Conservation (phyloP, 2,329 filamentous ascomycete genomes). For the Tolypocladium amazonense region DNA sequence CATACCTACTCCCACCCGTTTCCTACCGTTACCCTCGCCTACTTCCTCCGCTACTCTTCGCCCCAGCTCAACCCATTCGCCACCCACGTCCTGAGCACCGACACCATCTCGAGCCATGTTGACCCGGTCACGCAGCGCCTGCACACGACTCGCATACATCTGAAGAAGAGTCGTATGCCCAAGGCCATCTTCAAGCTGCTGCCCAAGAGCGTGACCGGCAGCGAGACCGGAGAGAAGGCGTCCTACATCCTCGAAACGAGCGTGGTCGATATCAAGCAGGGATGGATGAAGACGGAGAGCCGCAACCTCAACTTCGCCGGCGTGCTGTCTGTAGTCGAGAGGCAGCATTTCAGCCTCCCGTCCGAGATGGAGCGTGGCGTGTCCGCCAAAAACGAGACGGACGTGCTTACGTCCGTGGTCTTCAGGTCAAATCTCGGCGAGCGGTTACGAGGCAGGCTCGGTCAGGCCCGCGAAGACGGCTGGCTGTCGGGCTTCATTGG, state of each 20-base stretch:
- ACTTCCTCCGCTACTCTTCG: conserved; percentile 76
- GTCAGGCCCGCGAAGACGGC: conserved; percentile 32
- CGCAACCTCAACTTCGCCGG: conserved; percentile 75
- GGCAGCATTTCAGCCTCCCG: conserved; percentile 53
- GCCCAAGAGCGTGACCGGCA: conserved; percentile 58
- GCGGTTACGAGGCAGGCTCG: conserved; percentile 46
- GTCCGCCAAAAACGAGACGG: conserved; percentile 35
- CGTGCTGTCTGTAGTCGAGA: conserved; percentile 67
- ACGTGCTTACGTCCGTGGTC: conserved; percentile 63
- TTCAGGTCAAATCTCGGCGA: conserved; percentile 65
- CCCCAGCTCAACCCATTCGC: conserved; percentile 66
- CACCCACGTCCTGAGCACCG: conserved; percentile 71
- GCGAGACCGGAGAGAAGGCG: conserved; percentile 51
- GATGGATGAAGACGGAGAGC: conserved; percentile 75
- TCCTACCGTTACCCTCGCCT: conserved; percentile 76
- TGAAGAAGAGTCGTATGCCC: conserved; percentile 73
- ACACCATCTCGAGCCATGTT: conserved; percentile 66
- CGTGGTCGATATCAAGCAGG: conserved; percentile 67
- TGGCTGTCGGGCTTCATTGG: conserved; percentile 43
- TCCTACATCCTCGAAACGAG: conserved; percentile 74
- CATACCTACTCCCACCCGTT: conserved; percentile 74
- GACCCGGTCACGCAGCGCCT: conserved; percentile 65
- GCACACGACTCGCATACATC: conserved; percentile 67
- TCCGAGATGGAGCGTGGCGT: conserved; percentile 12
- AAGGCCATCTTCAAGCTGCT: conserved; percentile 65